Evolutionary conservation across 768 basidiomycete genomes (phyloP), one percentile per base, ranked within the genome.

Genomic region (Trametes gibbosa): DNA sequence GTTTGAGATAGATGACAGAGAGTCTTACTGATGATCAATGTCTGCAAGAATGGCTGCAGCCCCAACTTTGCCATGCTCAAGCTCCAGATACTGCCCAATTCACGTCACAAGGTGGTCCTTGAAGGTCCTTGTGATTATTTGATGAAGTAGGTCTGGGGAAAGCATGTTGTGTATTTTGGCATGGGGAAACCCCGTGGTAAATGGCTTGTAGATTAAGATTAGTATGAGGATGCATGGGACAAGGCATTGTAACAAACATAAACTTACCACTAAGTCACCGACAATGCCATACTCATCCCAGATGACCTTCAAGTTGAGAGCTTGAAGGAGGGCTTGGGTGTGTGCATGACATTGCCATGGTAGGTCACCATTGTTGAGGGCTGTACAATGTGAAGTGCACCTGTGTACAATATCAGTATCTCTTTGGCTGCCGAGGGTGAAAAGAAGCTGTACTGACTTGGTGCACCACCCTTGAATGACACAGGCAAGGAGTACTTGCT

Each of bases 51-150:
- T 52, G 3, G 58, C 13, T 6, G 47, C 37, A 13, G 52, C 45
- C 0, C 27, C 32, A 8, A 61, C 24, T 24, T 60, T 60, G 12
- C 61, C 54, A 19, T 58, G 40, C 1, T 12, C 24, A 1, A 29
- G 21, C 8, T n/a, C 43, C 23, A 63, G 25, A 52, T 64, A 66
- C 21, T 64, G 60, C 21, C 53, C 59, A 3, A 65, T 61, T 66
- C 68, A 69, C 3, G 39, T 46, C 12, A 67, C 63, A 4, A 69
- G 50, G 48, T 69, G 68, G 34, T 68, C 67, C 52, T 68, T 66
- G 62, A 65, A 68, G 1, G 61, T 51, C 5, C 67, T 65, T 34
- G 66, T 68, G 56, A 68, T 66, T 5, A 66, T 19, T 35, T 68
- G 67, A 32, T 68, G 65, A 3, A 68, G 54, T 0, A 68, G 59